Evolutionary conservation across 371 early-diverging fungal species (phyloP), one percentile per base, ranked within the genome.

Genomic region (Nematocida sp.): DNA sequence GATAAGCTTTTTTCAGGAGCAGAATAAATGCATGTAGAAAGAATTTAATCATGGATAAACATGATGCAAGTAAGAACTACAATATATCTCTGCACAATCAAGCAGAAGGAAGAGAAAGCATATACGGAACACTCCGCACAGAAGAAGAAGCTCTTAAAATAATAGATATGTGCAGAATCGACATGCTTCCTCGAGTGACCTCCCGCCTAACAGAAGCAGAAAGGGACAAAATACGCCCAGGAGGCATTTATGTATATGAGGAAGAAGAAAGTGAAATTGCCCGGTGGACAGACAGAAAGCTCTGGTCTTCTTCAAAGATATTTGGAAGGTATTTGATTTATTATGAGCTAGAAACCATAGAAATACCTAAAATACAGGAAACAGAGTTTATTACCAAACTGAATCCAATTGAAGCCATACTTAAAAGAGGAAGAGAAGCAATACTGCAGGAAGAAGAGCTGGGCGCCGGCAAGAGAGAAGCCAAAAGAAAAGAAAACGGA

Each of bases 271-370:
- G 78, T 55, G 82, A 80, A n/a, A 83, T 84, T 4, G 77, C 61
- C 20, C 67, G 85, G 30, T 85, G 84, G 84, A 85, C 84, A 51
- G 84, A 85, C 56, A 83, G 85, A 20, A 75, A 77, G 53, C 65
- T 77, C 1, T 85, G 85, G 85, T 81, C 82, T 30, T 82, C 85
- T 9, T 84, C 84, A 1, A 82, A 82, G 48, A 83, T 85, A 77
- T 47, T 49, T 51, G 84, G 85, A 32, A 56, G 81, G 38, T 85
- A 80, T 77, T 69, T 85, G 30, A 20, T 85, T 4, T 85, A 85
- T 68, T 71, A 81, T 28, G 79, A 84, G 56, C 80, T 84, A 1
- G 61, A 55, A 20, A 55, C 77, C 7, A 42, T 78, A 3, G 79
- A 80, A 45, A n/a, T n/a, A n/a, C n/a, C n/a, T n/a, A 80, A 78